A percentile compares a stretch with the other conserved stretches of the same genome.
These are phyloP conservation scores for Fusarium redolens DNA, from an alignment of 2,329 filamentous ascomycete genomes.

Conservation along the genomic window DNA sequence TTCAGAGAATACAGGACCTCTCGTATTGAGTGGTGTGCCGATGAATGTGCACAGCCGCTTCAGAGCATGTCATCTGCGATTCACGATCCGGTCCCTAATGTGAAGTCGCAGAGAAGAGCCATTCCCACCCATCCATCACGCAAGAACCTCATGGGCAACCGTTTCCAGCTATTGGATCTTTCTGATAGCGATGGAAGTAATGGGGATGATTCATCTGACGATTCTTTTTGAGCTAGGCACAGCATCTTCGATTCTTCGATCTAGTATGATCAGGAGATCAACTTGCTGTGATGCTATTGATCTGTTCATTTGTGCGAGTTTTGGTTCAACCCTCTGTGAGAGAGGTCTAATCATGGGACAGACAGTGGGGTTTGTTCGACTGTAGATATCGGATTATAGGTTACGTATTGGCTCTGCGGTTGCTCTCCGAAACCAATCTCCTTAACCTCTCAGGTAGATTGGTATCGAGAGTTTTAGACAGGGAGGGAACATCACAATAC, in stretches of 20 bases:
- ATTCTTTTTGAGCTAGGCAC: background rate
- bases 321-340: background rate
- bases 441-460: background rate
- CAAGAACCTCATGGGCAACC: conserved; percentile 62
- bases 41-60: conserved; percentile 76
- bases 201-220: conserved; percentile 25
- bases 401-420: background rate
- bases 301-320: background rate
- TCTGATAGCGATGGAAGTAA: conserved; percentile 54
- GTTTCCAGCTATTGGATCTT: conserved; percentile 69
- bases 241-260: background rate
- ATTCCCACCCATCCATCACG: background rate
- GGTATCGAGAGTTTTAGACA: background rate
- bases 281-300: background rate
- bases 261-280: background rate
- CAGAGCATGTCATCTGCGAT: conserved; percentile 28
- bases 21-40: conserved; percentile 76
- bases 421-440: background rate
- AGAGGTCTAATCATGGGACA: background rate
- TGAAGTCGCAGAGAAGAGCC: background rate
- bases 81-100: background rate
- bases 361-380: background rate
- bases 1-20: conserved; percentile 74
- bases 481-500: background rate
- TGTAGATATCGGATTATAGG: background rate